Evolutionary conservation across 2,329 filamentous ascomycete species (phyloP), one percentile per base, ranked within the genome.

Genomic region (Zalaria sp.): DNA sequence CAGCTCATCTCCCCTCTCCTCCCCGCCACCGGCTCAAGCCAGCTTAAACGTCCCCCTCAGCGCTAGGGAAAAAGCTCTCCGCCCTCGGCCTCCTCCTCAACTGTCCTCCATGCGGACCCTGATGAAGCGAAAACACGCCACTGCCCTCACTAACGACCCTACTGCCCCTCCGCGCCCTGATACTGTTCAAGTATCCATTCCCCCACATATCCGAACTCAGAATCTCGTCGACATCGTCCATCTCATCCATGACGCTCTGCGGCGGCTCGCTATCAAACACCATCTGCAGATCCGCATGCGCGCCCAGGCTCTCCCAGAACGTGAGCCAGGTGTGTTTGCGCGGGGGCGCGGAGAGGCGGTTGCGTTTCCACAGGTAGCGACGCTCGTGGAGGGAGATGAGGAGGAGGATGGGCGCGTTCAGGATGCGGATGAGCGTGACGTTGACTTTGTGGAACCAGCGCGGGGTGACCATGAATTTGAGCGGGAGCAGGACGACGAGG

Each of bases 401-500:
- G 3, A 89, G 68, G 2, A 93, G 68, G 4, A 88, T 65, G 0
- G 85, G 85, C 2, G 83, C 68, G 58, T 91, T 91, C 52, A 88
- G 71, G 5, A 78, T 63, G 32, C 83, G 77, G 25, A 91, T 80
- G 6, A 75, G 74, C 44, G 78, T 75, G 43, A 93, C 83, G 56
- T 93, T 87, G 53, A 89, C 82, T 62, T 89, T 91, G 66, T 93
- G 85, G 56, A 91, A 91, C 83, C 83, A 89, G 36, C 85, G 77
- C 0, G 82, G 77, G n/a, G 77, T 78, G 31, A 86, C 68, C n/a
- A 83, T 51, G 52, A 83, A 83, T 52, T 86, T 87, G 46, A 91
- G 70, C 0, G 85, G 85, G 2, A 89, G 68, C 10, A 91, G 69
- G 27, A 87, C 57, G 45, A 84, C 63, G 27, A 91, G 68, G 25